A percentile compares a stretch with the other conserved stretches of the same genome.
Conservation (phyloP, 1,284 basidiomycete genomes). For the Boletus chippewaensis region DNA sequence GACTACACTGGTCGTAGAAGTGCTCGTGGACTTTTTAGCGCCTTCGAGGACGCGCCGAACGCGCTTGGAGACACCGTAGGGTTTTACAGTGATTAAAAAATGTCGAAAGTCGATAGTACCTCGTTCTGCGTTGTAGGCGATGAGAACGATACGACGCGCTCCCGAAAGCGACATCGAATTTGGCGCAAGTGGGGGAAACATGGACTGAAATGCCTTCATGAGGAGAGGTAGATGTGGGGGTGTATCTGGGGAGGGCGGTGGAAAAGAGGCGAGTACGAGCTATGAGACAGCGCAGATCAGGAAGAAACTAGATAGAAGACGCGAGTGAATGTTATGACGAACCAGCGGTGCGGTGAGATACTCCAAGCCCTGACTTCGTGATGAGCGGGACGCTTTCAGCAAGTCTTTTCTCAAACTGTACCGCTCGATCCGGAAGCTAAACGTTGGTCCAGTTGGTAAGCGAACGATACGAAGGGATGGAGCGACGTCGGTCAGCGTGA, state of each 20-base stretch:
- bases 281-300: constrained; percentile 24
- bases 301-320: neutral
- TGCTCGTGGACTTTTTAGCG: constrained; percentile 36
- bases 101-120: constrained; percentile 92
- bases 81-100: constrained; percentile 92
- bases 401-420: constrained; percentile 90
- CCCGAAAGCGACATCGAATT: constrained; percentile 73
- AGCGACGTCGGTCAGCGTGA: constrained; percentile 80
- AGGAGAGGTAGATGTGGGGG: constrained; percentile 66
- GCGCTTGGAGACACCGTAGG: constrained; percentile 88
- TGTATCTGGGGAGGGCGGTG: constrained; percentile 61
- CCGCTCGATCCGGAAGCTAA: constrained; percentile 89
- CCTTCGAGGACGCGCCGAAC: constrained; percentile 88
- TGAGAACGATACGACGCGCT: constrained; percentile 86
- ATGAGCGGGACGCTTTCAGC: constrained; percentile 56
- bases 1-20: constrained; percentile 45
- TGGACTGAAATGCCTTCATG: constrained; percentile 84
- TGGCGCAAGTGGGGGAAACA: constrained; percentile 82
- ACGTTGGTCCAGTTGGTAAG: constrained; percentile 87
- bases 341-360: constrained; percentile 84
- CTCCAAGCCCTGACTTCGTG: constrained; percentile 76
- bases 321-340: constrained; percentile 26
- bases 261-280: constrained; percentile 74
- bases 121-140: constrained; percentile 85
- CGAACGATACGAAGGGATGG: constrained; percentile 86